Conservation (phyloP, 345 rosid genomes). For the Conringia planisiliqua region DNA sequence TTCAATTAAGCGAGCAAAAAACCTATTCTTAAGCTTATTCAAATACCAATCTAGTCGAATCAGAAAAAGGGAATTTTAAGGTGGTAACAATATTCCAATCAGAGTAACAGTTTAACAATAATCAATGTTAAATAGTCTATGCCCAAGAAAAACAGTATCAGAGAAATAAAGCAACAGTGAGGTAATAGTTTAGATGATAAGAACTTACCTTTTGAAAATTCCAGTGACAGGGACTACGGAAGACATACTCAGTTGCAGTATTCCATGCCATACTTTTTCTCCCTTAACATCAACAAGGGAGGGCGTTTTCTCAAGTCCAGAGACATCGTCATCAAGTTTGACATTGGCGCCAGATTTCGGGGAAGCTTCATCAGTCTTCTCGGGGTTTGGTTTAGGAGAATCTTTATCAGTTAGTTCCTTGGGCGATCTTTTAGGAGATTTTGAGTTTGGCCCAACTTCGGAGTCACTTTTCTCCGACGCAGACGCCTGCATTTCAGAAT, state of each 20-base stretch:
- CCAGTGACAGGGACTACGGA: conserved; percentile 50
- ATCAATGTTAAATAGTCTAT: not conserved
- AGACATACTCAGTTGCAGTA: conserved; percentile 62
- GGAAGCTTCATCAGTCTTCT: conserved; percentile 18
- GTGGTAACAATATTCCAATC: not conserved
- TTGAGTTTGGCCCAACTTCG: conserved; percentile 25
- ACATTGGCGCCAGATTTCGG: conserved; percentile 2
- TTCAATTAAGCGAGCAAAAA: conserved; percentile 1
- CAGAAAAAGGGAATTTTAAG: not conserved
- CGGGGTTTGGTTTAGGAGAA: conserved; percentile 7
- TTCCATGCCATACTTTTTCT: conserved; percentile 81
- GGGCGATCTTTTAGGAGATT: conserved; percentile 36
- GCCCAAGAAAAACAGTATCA: not conserved
- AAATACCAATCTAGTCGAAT: not conserved
- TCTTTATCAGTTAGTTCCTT: conserved; percentile 30
- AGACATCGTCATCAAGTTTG: conserved; percentile 23
- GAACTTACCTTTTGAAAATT: conserved; percentile 67
- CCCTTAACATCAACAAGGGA: conserved; percentile 32
- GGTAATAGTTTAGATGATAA: not conserved
- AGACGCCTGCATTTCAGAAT: conserved; percentile 33
- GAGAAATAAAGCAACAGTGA: not conserved
- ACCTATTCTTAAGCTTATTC: not conserved
- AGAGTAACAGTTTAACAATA: not conserved
- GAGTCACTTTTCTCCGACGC: conserved; percentile 43
- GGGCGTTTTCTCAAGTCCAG: conserved; percentile 23